Conservation (phyloP, 495 filamentous ascomycete species). For the Hyaloscypha variabilis region DNA sequence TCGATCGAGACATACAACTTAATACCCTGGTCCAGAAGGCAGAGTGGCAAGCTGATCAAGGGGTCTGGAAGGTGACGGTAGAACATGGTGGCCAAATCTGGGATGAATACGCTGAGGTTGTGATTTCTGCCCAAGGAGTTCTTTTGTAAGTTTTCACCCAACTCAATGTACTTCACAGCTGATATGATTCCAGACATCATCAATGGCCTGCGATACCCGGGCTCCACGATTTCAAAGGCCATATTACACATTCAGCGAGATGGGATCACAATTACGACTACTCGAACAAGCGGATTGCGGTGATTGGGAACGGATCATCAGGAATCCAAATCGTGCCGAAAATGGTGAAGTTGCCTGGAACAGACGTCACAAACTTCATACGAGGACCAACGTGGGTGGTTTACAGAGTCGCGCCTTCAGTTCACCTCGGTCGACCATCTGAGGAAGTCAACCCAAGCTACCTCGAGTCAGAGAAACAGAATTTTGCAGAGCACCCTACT, state of each 20-base stretch:
- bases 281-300: slow-evolving; percentile 43
- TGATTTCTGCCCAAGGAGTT: background rate
- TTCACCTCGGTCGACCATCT: background rate
- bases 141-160: background rate
- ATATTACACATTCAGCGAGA: slow-evolving; percentile 29
- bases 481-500: background rate
- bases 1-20: slow-evolving; percentile 37
- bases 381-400: slow-evolving; percentile 24
- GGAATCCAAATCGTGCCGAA: slow-evolving; percentile 51
- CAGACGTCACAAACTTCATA: slow-evolving; percentile 45
- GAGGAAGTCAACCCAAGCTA: background rate
- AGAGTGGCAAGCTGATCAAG: slow-evolving; percentile 32
- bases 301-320: slow-evolving; percentile 51
- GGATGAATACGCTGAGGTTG: slow-evolving; percentile 14
- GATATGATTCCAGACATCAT: background rate
- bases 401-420: background rate
- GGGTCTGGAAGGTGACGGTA: slow-evolving; percentile 35
- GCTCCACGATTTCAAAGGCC: slow-evolving; percentile 40
- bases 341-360: slow-evolving; percentile 46
- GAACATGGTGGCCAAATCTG: slow-evolving; percentile 32
- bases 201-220: slow-evolving; percentile 35
- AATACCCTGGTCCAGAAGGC: slow-evolving; percentile 30
- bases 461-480: background rate
- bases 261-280: slow-evolving; percentile 5
- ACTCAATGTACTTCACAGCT: background rate